phyloP scores from a whole-genome alignment of 2,329 filamentous ascomycete species.

The Hortaea sp. region DNA sequence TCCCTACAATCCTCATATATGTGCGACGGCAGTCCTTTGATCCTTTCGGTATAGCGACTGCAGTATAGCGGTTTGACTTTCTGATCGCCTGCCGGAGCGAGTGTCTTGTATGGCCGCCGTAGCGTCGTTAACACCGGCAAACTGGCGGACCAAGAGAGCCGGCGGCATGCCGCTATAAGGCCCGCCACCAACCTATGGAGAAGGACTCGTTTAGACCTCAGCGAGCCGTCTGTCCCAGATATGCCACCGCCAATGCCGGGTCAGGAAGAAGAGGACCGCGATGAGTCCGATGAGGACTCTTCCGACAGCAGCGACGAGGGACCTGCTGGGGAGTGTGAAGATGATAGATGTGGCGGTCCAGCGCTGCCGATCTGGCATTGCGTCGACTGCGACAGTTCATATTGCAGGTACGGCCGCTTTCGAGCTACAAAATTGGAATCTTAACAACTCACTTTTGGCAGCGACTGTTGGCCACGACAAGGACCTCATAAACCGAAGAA shows the following conservation, averaged over 20 bases:
- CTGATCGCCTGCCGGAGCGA: too few relatives aligned
- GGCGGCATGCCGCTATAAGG: not conserved
- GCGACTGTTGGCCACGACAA: constrained; percentile 23
- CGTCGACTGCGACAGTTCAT: constrained; percentile 25
- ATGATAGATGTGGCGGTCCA: constrained; percentile 21
- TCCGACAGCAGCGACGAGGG: constrained; percentile 7
- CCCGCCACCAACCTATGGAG: not conserved
- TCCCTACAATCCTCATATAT: too few relatives aligned
- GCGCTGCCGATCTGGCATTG: constrained; percentile 21
- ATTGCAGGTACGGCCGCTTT: constrained; percentile 18
- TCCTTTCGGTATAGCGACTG: too few relatives aligned
- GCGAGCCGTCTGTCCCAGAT: not conserved
- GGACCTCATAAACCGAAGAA: constrained; percentile 25
- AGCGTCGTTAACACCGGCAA: not conserved
- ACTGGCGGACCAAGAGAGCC: not conserved
- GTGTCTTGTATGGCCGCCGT: too few relatives aligned
- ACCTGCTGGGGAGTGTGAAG: constrained; percentile 20
- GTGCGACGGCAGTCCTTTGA: too few relatives aligned
- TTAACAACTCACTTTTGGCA: constrained; percentile 2
- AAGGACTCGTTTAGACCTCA: not conserved
- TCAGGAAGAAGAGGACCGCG: not conserved
- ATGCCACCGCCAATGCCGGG: not conserved
- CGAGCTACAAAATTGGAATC: too few relatives aligned
- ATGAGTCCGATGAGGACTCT: not conserved
- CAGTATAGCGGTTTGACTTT: too few relatives aligned